Percentiles rank a stretch among this genome's conserved stretches.
phyloP scores from a whole-genome alignment of 1,284 basidiomycete genomes.

The Pseudozyma sp. region DNA sequence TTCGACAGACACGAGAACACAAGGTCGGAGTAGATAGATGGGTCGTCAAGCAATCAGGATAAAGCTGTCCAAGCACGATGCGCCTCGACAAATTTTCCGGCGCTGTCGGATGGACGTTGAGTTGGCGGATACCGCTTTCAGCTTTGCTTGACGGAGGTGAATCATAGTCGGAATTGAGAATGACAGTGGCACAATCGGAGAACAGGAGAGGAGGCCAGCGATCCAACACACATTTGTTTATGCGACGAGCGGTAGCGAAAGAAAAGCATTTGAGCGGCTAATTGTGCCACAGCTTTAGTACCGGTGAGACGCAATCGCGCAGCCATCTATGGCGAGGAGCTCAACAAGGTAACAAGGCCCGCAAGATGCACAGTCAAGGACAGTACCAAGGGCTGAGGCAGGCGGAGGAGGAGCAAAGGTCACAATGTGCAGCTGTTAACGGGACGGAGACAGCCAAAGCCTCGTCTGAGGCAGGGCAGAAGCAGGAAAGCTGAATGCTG shows the following conservation, averaged over 20 bases:
- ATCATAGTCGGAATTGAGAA: background rate
- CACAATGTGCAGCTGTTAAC: too few species aligned
- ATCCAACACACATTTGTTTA: constrained; percentile 10
- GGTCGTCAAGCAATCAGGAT: constrained; percentile 8
- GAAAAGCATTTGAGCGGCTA: background rate
- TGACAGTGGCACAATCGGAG: too few species aligned
- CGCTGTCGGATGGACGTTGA: too few species aligned
- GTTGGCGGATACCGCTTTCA: too few species aligned
- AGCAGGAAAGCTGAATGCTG: background rate
- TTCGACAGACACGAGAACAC: constrained; percentile 7
- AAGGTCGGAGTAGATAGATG: constrained; percentile 6
- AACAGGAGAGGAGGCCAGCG: background rate
- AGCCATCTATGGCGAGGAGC: background rate
- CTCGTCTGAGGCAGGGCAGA: too few species aligned
- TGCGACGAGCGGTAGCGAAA: constrained; percentile 1
- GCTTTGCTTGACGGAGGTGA: too few species aligned
- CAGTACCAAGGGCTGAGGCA: too few species aligned
- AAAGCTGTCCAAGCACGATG: constrained; percentile 15
- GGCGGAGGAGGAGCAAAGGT: too few species aligned
- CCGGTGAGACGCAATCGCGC: constrained; percentile 15
- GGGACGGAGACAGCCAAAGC: too few species aligned
- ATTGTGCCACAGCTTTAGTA: background rate
- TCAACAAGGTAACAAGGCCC: too few species aligned
- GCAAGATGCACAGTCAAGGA: too few species aligned
- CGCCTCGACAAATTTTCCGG: constrained; percentile 13